These are phyloP conservation scores for Xylariaceae sp. DNA, from an alignment of 2,329 filamentous ascomycete species.

Conservation along the genomic window DNA sequence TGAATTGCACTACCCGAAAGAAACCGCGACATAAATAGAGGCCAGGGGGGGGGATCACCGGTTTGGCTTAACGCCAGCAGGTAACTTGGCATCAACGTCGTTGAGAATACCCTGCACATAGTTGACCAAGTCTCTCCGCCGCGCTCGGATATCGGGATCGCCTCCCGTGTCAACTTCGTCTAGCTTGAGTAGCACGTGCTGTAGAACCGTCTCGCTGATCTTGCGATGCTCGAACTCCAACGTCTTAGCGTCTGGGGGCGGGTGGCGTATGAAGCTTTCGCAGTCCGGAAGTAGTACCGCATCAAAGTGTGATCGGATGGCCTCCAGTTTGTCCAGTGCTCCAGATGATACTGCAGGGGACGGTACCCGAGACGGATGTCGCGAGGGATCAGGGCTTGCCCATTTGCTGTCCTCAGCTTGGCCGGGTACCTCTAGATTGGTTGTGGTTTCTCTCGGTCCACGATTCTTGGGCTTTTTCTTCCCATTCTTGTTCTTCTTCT, in stretches of 20 bases:
- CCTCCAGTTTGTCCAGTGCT: constrained; percentile 58
- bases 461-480: constrained; percentile 37
- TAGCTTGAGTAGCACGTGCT: constrained; percentile 69
- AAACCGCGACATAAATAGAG: too few species aligned
- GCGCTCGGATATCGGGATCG: constrained; percentile 56
- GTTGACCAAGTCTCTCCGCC: constrained; percentile 66
- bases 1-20: background rate
- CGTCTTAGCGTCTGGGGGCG: constrained; percentile 63
- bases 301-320: constrained; percentile 60
- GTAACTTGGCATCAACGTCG: constrained; percentile 50
- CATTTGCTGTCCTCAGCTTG: constrained; percentile 32
- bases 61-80: constrained; percentile 17
- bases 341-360: constrained; percentile 36
- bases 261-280: constrained; percentile 52
- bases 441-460: constrained; percentile 40
- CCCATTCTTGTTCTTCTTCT: constrained; percentile 38
- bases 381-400: constrained; percentile 31
- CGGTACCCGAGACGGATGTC: constrained; percentile 36
- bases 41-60: constrained; percentile 4
- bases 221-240: constrained; percentile 68
- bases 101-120: constrained; percentile 63
- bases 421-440: constrained; percentile 37
- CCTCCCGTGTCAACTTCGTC: constrained; percentile 72
- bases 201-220: constrained; percentile 69
- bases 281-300: constrained; percentile 61